phyloP scores from a whole-genome alignment of 2,329 filamentous ascomycete species.

The Knufia fluminis region DNA sequence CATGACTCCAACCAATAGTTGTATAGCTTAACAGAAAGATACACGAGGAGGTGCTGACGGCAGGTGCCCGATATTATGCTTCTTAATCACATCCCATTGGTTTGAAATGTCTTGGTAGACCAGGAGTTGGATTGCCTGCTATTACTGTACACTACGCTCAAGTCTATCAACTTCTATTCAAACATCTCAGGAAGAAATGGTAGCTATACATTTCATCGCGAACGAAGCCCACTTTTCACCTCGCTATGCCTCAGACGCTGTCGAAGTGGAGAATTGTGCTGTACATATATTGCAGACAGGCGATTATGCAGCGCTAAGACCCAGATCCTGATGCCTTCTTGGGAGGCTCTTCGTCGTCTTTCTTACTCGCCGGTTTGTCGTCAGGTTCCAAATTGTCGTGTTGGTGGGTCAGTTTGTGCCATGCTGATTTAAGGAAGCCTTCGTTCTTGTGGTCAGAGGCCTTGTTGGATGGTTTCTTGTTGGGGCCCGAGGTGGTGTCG shows the following conservation, averaged over 20 bases:
- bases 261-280: slow-evolving; percentile 9
- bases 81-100: too few species aligned
- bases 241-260: slow-evolving; percentile 15
- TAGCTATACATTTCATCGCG: background rate
- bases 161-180: background rate
- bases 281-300: background rate
- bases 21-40: too few species aligned
- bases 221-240: slow-evolving; percentile 10
- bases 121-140: background rate
- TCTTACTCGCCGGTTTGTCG: slow-evolving; percentile 25
- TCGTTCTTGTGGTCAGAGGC: slow-evolving; percentile 59
- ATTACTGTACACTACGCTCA: background rate
- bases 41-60: too few species aligned
- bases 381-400: slow-evolving; percentile 29
- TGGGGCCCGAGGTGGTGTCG: slow-evolving; percentile 9
- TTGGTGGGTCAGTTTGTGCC: slow-evolving; percentile 84
- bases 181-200: background rate
- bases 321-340: slow-evolving; percentile 34
- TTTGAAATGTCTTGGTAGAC: background rate
- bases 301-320: slow-evolving; percentile 20
- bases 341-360: slow-evolving; percentile 23
- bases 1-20: too few species aligned
- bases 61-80: too few species aligned
- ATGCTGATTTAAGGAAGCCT: slow-evolving; percentile 84
- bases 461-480: slow-evolving; percentile 20